Percentiles rank a stretch among this genome's conserved stretches.
These are phyloP conservation scores for Colletotrichum gigasporum DNA, from an alignment of 2,329 filamentous ascomycete genomes.

Conservation along the genomic window DNA sequence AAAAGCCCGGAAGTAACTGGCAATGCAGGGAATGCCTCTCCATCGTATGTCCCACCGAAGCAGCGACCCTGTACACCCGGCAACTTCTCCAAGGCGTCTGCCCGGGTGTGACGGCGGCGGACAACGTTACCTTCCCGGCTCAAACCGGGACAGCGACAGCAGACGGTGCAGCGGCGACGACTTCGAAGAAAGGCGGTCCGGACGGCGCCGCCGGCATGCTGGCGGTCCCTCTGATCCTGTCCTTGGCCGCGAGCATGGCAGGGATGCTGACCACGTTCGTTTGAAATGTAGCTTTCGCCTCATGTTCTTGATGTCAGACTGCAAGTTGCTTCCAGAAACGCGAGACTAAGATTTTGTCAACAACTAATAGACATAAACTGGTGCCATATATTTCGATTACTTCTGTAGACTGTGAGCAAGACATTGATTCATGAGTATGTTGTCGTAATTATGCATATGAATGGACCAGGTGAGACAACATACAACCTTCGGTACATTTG, in stretches of 20 bases:
- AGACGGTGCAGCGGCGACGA: not conserved
- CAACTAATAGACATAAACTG: too few species aligned
- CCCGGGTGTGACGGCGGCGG: not conserved
- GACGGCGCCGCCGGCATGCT: not conserved
- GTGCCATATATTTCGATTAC: too few species aligned
- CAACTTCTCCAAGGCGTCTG: slow-evolving; percentile 19
- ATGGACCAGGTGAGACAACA: too few species aligned
- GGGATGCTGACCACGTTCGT: not conserved
- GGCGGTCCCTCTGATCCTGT: not conserved
- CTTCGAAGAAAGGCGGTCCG: not conserved
- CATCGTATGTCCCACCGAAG: not conserved
- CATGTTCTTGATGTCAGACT: too few species aligned
- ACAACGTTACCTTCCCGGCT: not conserved
- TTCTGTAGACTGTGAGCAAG: too few species aligned
- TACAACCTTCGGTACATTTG: too few species aligned
- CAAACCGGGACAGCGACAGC: not conserved
- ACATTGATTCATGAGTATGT: too few species aligned
- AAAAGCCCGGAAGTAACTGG: not conserved
- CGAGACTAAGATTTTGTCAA: too few species aligned
- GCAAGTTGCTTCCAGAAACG: too few species aligned
- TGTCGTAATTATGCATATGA: too few species aligned
- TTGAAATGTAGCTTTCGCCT: too few species aligned
- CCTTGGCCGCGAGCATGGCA: not conserved
- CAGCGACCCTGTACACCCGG: not conserved
- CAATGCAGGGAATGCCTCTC: not conserved